Evolutionary conservation across 2,329 filamentous ascomycete genomes (phyloP).

Genomic region (Fusarium begoniae): DNA sequence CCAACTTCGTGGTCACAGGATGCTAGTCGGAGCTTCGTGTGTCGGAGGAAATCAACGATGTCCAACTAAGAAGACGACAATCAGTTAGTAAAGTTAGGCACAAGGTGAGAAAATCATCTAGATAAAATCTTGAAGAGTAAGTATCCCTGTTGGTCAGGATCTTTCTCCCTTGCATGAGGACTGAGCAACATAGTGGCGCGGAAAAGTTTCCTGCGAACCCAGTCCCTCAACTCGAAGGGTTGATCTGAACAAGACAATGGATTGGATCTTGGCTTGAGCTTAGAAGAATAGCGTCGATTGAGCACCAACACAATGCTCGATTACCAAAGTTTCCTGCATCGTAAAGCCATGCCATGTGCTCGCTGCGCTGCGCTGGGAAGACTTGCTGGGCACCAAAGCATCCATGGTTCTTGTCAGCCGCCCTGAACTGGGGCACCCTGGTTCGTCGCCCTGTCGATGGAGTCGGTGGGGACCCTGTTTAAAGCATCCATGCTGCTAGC

Average conservation of each 20-base stretch:
- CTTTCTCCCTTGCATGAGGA: constrained; percentile 34
- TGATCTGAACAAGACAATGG: neutral
- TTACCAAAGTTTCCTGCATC: constrained; percentile 1
- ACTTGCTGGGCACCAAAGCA: constrained; percentile 33
- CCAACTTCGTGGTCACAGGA: constrained; percentile 30
- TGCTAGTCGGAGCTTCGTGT: constrained; percentile 8
- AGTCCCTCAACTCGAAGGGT: neutral
- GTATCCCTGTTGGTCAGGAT: constrained; percentile 25
- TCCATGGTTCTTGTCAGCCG: constrained; percentile 35
- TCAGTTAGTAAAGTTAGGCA: constrained; percentile 33
- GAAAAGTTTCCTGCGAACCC: constrained; percentile 22
- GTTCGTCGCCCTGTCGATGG: constrained; percentile 37
- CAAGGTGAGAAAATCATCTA: constrained; percentile 11
- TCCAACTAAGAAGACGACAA: constrained; percentile 22
- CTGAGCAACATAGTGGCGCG: constrained; percentile 21
- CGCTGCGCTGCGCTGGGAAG: neutral
- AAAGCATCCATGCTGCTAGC: constrained; percentile 31
- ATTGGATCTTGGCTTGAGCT: neutral
- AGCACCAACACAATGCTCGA: neutral
- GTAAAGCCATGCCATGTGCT: constrained; percentile 14
- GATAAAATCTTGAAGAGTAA: constrained; percentile 29
- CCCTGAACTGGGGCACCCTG: constrained; percentile 33
- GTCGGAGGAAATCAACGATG: constrained; percentile 4
- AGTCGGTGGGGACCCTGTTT: constrained; percentile 24
- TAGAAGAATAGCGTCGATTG: constrained; percentile 4